Evolutionary conservation across 1,139 yeast species (phyloP).

Genomic region (Candida buenavistaensis): DNA sequence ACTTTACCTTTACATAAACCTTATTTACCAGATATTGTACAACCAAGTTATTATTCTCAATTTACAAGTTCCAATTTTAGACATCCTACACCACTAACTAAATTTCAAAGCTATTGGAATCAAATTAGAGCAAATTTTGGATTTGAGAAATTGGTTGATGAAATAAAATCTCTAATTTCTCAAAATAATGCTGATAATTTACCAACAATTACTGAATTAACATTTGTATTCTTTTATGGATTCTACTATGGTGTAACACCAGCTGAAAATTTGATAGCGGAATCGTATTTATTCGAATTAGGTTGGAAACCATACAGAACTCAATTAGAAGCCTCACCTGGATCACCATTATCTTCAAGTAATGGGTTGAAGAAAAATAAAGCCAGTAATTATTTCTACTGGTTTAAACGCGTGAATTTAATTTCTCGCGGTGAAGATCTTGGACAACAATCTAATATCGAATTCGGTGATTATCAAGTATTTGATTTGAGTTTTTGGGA

Average conservation of each 20-base stretch:
- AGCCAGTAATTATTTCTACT: slow-evolving; percentile 26
- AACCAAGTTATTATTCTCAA: slow-evolving; percentile 22
- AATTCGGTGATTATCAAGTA: slow-evolving; percentile 44
- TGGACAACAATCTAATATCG: slow-evolving; percentile 17
- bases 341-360: slow-evolving; percentile 8
- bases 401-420: slow-evolving; percentile 38
- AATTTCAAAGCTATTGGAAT: slow-evolving; percentile 49
- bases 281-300: slow-evolving; percentile 36
- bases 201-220: slow-evolving; percentile 32
- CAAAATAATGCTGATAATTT: slow-evolving; percentile 21
- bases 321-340: slow-evolving; percentile 8
- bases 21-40: slow-evolving; percentile 37
- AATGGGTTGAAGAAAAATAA: slow-evolving; percentile 11
- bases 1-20: slow-evolving; percentile 37
- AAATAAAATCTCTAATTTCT: slow-evolving; percentile 27
- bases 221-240: slow-evolving; percentile 58
- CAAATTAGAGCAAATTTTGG: slow-evolving; percentile 43
- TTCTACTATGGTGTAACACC: slow-evolving; percentile 58
- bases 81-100: slow-evolving; percentile 42
- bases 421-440: slow-evolving; percentile 19
- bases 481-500: slow-evolving; percentile 49
- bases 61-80: slow-evolving; percentile 20
- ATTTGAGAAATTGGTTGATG: slow-evolving; percentile 35
- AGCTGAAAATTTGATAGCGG: slow-evolving; percentile 49
- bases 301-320: slow-evolving; percentile 47